Evolutionary conservation across 495 filamentous ascomycete species (phyloP).

Genomic region (Penicillium samsonianum): DNA sequence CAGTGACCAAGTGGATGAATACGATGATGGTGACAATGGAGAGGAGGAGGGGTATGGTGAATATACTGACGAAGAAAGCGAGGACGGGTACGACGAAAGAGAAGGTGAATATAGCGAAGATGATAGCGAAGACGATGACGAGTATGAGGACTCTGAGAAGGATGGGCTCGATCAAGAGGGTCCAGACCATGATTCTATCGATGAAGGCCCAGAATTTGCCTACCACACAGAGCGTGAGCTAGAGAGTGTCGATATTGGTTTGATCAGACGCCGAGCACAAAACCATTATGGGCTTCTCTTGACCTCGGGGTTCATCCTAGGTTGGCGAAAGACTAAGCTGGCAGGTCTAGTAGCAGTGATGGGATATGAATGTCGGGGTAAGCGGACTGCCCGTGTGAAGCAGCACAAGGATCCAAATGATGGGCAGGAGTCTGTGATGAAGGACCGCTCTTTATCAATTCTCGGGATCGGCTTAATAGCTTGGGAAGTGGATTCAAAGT

Average conservation of each 20-base stretch:
- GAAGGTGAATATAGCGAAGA: neutral
- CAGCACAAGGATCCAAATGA: slow-evolving; percentile 1
- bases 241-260: slow-evolving; percentile 1
- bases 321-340: slow-evolving; percentile 5
- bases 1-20: neutral
- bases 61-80: neutral
- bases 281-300: slow-evolving; percentile 1
- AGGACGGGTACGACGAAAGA: neutral
- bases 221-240: slow-evolving; percentile 4
- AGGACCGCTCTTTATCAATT: slow-evolving; percentile 6
- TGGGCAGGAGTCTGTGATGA: slow-evolving; percentile 2
- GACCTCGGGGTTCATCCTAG: slow-evolving; percentile 1
- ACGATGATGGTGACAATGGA: no score
- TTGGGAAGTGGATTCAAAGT: slow-evolving; percentile 8
- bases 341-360: neutral
- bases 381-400: slow-evolving; percentile 1
- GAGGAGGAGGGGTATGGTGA: neutral
- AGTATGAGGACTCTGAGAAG: no score
- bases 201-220: neutral
- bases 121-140: neutral
- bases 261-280: slow-evolving; percentile 1
- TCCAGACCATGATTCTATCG: neutral
- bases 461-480: slow-evolving; percentile 3
- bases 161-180: neutral
- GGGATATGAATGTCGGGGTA: neutral